A percentile compares a stretch with the other conserved stretches of the same genome.
Conservation (phyloP, 768 basidiomycete genomes). For the Vararia minispora region DNA sequence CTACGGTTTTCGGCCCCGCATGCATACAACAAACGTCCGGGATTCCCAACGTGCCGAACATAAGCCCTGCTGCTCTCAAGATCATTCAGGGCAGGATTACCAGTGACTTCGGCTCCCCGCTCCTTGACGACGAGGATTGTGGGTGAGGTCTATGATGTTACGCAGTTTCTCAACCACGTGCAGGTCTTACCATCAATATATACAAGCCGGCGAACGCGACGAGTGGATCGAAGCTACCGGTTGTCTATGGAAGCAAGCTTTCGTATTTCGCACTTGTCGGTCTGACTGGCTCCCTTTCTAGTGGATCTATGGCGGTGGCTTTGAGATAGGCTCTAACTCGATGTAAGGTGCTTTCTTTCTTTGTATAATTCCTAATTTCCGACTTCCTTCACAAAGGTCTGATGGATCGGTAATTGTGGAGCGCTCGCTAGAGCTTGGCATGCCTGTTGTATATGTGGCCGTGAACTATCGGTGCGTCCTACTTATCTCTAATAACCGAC, state of each 20-base stretch:
- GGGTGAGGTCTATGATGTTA: background rate
- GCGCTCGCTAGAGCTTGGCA: slow-evolving; percentile 29
- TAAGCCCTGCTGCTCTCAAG: background rate
- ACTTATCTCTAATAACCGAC: no score
- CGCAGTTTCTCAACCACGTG: no score
- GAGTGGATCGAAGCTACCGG: background rate
- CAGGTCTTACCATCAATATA: background rate
- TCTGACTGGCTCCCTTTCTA: no score
- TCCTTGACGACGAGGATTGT: slow-evolving; percentile 12
- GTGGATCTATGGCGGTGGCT: no score
- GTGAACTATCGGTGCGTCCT: slow-evolving; percentile 34
- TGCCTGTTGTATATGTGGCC: slow-evolving; percentile 39
- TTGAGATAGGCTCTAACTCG: no score
- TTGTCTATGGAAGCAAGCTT: no score
- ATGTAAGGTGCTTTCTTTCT: no score
- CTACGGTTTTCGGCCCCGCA: slow-evolving; percentile 12
- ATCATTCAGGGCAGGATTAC: background rate
- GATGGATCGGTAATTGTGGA: slow-evolving; percentile 32
- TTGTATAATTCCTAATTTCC: background rate
- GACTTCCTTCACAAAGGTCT: slow-evolving; percentile 20
- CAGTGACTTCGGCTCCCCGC: background rate
- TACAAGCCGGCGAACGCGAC: background rate
- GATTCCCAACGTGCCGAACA: background rate
- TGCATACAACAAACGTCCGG: slow-evolving; percentile 11
- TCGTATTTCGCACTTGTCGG: no score